phyloP scores from a whole-genome alignment of 73 alveolate genomes.

The Blepharisma japonicum region DNA sequence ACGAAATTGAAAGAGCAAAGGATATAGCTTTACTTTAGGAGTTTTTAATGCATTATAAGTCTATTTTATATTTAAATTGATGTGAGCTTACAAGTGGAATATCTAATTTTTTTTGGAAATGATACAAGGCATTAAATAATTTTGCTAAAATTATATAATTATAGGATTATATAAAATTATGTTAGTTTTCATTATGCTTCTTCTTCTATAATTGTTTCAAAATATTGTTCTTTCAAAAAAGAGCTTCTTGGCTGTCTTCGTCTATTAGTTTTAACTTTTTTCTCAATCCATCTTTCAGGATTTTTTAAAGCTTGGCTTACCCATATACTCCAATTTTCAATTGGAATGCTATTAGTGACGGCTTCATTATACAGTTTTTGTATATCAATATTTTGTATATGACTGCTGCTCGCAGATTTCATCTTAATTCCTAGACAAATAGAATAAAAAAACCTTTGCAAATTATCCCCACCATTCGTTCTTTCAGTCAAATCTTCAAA shows the following conservation, averaged over 20 bases:
- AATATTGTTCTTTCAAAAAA: slow-evolving; percentile 1
- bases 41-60: no score
- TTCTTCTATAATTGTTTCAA: slow-evolving; percentile 25
- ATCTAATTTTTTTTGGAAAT: no score
- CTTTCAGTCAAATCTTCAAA: background rate
- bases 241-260: slow-evolving; percentile 2
- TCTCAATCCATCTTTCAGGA: background rate
- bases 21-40: no score
- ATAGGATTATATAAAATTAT: no score
- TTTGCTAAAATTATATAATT: no score
- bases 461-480: background rate
- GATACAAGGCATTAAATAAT: no score
- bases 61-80: no score
- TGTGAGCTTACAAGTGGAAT: no score
- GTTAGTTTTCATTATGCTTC: background rate
- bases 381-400: slow-evolving; percentile 1
- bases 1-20: no score
- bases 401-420: background rate
- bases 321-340: background rate
- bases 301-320: slow-evolving; percentile 1
- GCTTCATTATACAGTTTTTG: slow-evolving; percentile 22
- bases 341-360: background rate
- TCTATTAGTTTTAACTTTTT: background rate
- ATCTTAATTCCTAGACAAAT: background rate
- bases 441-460: slow-evolving; percentile 14